These are phyloP conservation scores for Didymellaceae sp. DNA, from an alignment of 2,329 filamentous ascomycete genomes.

Conservation along the genomic window DNA sequence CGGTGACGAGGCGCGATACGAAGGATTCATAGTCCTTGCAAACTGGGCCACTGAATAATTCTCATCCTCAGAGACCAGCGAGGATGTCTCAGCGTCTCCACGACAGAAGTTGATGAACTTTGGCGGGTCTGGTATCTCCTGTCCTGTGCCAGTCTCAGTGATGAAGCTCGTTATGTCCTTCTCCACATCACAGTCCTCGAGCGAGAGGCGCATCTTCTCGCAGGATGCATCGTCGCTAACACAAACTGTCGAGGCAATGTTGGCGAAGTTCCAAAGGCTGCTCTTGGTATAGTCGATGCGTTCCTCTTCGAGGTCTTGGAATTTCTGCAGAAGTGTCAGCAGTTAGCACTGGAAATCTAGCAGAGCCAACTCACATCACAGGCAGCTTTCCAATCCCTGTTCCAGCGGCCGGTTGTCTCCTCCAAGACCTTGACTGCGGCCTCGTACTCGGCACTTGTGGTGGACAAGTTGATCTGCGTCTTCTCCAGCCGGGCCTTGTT, in stretches of 20 bases:
- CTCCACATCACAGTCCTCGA: constrained; percentile 96
- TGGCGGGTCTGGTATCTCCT: constrained; percentile 95
- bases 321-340: constrained; percentile 68
- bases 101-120: constrained; percentile 99
- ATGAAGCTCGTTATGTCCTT: constrained; percentile 93
- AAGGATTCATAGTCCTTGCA: constrained; percentile 91
- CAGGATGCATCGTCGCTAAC: constrained; percentile 93
- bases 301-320: constrained; percentile 98
- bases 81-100: constrained; percentile 82
- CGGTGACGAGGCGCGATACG: constrained; percentile 93
- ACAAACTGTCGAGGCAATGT: constrained; percentile 95
- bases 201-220: constrained; percentile 90
- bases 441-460: constrained; percentile 92
- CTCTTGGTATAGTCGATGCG: constrained; percentile 96
- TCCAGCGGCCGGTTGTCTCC: constrained; percentile 95
- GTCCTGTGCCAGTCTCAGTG: constrained; percentile 84
- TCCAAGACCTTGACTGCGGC: constrained; percentile 89
- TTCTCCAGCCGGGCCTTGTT: constrained; percentile 99
- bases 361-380: constrained; percentile 66
- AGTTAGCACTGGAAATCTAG: too few relatives aligned
- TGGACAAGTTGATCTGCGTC: constrained; percentile 92
- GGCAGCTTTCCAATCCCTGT: constrained; percentile 96
- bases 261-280: constrained; percentile 97
- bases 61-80: constrained; percentile 84
- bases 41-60: constrained; percentile 96